phyloP scores from a whole-genome alignment of 2,329 filamentous ascomycete genomes.

The Didymella pinodella region DNA sequence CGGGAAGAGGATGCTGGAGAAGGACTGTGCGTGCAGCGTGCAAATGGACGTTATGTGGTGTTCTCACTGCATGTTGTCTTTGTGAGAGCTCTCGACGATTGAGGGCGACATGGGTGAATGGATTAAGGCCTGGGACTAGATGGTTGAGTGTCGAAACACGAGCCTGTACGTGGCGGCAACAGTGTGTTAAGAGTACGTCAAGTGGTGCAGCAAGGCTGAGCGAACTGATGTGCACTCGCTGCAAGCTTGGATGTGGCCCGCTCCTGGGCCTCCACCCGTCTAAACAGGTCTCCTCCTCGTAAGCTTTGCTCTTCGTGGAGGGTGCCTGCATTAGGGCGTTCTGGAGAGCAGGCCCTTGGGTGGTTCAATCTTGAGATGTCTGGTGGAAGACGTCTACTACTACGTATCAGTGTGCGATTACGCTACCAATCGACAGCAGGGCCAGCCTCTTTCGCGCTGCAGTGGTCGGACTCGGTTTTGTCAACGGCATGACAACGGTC shows the following conservation, averaged over 20 bases:
- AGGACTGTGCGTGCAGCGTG: slow-evolving; percentile 18
- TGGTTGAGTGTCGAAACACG: neutral
- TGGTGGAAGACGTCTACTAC: neutral
- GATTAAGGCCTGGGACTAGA: neutral
- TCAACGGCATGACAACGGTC: neutral
- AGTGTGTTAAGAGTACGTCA: neutral
- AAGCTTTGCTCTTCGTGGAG: neutral
- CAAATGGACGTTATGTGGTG: slow-evolving; percentile 1
- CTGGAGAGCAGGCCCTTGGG: neutral
- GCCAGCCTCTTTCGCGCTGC: slow-evolving; percentile 8
- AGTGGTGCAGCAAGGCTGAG: neutral
- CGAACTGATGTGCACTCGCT: neutral
- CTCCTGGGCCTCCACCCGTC: neutral
- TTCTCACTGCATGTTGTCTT: neutral
- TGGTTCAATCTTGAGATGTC: neutral
- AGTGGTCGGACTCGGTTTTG: neutral
- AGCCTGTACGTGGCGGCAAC: neutral
- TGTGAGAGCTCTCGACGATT: neutral
- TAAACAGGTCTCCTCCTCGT: neutral
- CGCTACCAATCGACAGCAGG: neutral
- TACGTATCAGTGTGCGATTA: neutral
- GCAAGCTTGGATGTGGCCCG: too few species aligned
- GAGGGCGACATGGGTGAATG: neutral
- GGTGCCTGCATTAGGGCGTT: slow-evolving; percentile 17
- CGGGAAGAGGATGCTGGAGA: slow-evolving; percentile 10